These are phyloP conservation scores for Beta macrorhiza DNA, from an alignment of 179 eudicot genomes.

Conservation along the genomic window DNA sequence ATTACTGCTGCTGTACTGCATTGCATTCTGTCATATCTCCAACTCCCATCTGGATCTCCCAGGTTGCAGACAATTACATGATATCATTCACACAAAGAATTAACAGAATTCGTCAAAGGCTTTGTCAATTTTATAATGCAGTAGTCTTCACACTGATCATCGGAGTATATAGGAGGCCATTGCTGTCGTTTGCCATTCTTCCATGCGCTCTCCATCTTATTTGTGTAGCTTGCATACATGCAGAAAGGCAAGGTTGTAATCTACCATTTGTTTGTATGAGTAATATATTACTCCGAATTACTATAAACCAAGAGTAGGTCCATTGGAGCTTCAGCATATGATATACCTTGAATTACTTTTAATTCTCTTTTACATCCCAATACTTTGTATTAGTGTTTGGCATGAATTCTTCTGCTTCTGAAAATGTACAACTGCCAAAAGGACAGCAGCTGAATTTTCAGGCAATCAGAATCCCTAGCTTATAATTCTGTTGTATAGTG, in stretches of 20 bases:
- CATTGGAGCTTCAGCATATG: neutral
- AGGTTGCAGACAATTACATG: no score
- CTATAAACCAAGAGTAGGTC: neutral
- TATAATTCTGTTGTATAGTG: neutral
- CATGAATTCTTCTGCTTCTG: neutral
- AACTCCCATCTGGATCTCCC: no score
- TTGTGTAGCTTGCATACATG: no score
- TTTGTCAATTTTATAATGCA: no score
- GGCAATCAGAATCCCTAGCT: neutral
- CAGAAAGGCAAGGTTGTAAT: constrained; percentile 6
- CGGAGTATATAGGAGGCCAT: neutral
- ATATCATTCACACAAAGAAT: no score
- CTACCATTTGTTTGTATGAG: neutral
- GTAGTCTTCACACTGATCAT: neutral
- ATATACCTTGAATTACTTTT: neutral
- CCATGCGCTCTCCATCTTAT: neutral
- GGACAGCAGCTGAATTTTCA: neutral
- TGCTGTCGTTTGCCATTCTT: neutral
- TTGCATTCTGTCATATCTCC: no score
- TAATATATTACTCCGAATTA: neutral
- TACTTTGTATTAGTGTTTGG: neutral
- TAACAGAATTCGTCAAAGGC: no score
- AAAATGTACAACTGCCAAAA: neutral
- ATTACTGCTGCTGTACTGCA: no score
- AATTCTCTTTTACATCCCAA: neutral